Base-by-base conservation (phyloP, 2,329 filamentous ascomycete genomes). In the Fusarium coffeatum region DNA sequence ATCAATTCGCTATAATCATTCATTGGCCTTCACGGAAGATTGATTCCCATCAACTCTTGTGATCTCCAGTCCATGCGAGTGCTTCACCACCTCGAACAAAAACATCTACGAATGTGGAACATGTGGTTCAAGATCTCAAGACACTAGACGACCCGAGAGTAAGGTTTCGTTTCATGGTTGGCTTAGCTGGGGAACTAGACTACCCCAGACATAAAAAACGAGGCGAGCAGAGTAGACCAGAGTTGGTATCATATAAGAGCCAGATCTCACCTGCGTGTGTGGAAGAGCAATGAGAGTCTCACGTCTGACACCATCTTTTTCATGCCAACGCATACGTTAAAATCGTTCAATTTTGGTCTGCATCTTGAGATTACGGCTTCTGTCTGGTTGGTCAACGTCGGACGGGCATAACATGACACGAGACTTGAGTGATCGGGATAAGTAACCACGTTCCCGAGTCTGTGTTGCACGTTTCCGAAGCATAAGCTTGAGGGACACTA, bases 321-420 rank as follows among this genome's bases (percentile, higher is more conserved):
- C 22, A 49, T 65, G 68, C 69, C 68, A 71, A 71, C 68, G 51
- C 68, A 71, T 65, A 46, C 59, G 61, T 71, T 65, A 41, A 65
- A 61, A 64, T 60, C 34, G 68, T 69, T 59, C 68, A 61, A 71
- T 64, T 49, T 51, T 45, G 27, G 47, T 40, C 64, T 71, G 59
- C 64, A 65, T 69, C 59, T 32, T 37, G 55, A 65, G 63, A 67
- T 53, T 12, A 45, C 37, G 56, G 25, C n/a, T 27, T 51, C 37
- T 71, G 64, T 50, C 64, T 68, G 59, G 68, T 37, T 37, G 34
- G 34, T 37, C n/a, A n/a, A 37, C 18, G 18, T 37, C 12, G 18
- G 34, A 37, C 34, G 18, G 34, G 34, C 34, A n/a, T n/a, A 37
- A 48, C 32, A 25, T 16, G 45, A 15, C n/a, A 25, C 25, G 16